phyloP scores from a whole-genome alignment of 805 yeast species.

The Ascoidea rubescens region DNA sequence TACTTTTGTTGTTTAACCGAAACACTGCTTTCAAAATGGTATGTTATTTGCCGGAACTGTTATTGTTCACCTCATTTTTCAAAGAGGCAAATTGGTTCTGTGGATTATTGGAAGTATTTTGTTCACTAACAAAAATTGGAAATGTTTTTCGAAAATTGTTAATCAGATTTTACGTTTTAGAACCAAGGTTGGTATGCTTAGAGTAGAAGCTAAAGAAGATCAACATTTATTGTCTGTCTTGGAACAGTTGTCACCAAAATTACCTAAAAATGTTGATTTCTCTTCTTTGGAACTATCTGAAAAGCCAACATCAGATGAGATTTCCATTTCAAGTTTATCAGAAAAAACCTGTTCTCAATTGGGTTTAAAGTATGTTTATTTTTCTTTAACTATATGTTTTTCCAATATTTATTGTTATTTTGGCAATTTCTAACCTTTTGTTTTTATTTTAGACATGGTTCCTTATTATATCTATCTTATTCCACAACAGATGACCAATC shows the following conservation, averaged over 20 bases:
- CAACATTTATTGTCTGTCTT: constrained; percentile 31
- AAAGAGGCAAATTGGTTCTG: too few relatives aligned
- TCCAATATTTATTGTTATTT: constrained; percentile 13
- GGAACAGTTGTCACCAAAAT: constrained; percentile 21
- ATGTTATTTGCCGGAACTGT: too few relatives aligned
- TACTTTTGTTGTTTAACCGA: too few relatives aligned
- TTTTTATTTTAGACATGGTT: constrained; percentile 32
- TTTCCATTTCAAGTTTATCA: constrained; percentile 22
- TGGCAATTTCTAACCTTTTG: constrained; percentile 14
- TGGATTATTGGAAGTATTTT: too few relatives aligned
- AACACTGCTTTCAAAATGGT: too few relatives aligned
- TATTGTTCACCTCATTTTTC: too few relatives aligned
- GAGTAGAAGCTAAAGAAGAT: constrained; percentile 38
- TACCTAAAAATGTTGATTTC: constrained; percentile 21
- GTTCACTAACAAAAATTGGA: background rate
- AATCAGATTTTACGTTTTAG: constrained; percentile 61
- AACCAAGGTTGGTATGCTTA: constrained; percentile 69
- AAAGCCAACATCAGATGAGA: constrained; percentile 30
- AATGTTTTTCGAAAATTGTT: too few relatives aligned
- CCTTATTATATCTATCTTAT: constrained; percentile 34
- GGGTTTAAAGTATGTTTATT: constrained; percentile 18
- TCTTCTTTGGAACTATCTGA: constrained; percentile 25
- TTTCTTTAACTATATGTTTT: background rate
- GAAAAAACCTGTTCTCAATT: constrained; percentile 20
- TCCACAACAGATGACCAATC: constrained; percentile 7